Percentiles rank a stretch among this genome's conserved stretches.
Conservation (phyloP, 345 rosid genomes). For the Carallia pectinifolia region DNA sequence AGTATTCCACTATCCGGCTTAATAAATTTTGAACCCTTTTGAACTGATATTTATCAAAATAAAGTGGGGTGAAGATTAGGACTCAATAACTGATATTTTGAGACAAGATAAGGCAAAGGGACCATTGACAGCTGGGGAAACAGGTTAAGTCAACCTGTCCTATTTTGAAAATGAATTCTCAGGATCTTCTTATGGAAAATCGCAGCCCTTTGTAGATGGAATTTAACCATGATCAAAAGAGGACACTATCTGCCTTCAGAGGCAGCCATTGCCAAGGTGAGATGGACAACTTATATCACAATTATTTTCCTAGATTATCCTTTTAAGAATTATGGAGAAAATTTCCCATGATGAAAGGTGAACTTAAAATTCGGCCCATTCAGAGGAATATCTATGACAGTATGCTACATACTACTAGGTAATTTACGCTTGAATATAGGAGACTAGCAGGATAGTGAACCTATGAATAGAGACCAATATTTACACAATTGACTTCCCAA, state of each 20-base stretch:
- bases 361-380: conserved; percentile 28
- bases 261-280: conserved; percentile 24
- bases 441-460: neutral
- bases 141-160: neutral
- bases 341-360: conserved; percentile 18
- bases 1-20: too few relatives aligned
- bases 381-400: conserved; percentile 25
- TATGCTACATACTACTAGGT: conserved; percentile 2
- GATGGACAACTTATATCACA: conserved; percentile 26
- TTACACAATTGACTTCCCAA: conserved; percentile 1
- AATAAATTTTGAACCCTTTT: too few relatives aligned
- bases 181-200: conserved; percentile 8
- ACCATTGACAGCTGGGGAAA: conserved; percentile 7
- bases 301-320: conserved; percentile 25
- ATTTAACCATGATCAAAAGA: conserved; percentile 14
- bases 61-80: neutral
- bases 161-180: conserved; percentile 3
- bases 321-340: neutral
- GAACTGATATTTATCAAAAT: neutral
- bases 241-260: neutral
- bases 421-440: conserved; percentile 1
- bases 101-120: conserved; percentile 5
- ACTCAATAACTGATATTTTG: neutral
- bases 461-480: neutral
- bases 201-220: neutral